Base-by-base conservation (phyloP, 129 eudicot genomes). In the Lonicera japonica region DNA sequence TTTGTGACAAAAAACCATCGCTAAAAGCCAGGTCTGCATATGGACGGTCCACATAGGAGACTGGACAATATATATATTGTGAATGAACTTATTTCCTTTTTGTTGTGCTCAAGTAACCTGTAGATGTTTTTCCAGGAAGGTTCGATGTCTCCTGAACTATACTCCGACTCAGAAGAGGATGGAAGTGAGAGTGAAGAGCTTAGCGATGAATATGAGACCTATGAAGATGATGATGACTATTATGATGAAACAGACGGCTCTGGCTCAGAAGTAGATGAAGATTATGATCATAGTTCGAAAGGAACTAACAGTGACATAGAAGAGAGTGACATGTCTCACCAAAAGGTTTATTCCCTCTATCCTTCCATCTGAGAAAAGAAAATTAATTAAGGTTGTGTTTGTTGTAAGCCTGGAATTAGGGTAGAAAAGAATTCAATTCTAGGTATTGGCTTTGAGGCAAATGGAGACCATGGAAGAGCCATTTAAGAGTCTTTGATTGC, bases 111-210 rank as follows among this genome's bases (percentile, higher is more conserved):
- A 21, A 25, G 19, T 50, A 16, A 34, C 61, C 19, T 12, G 38
- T 23, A 10, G 21, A 14, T 17, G 15, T 13, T 22, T 70, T 73
- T 78, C 58, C 94, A 91, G 98, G 98, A 84, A 66, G 88, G 92
- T 48, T 77, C 88, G 24, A 63, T 66, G 60, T 43, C 80, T 50
- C 72, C 85, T 60, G 99, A 77, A 60, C 72, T 82, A 19, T 92
- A 88, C 63, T 73, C 96, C 0, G 96, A 92, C 54, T 80, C 96
- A 38, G 95, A 92, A 29, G 96, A 81, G 65, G 85, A 85, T 78
- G 95, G 87, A 66, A 85, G 78, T 78, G 95, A 83, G 79, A 85
- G 86, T 63, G 97, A 78, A 66, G 95, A 86, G 72, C 78, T 79
- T 58, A 79, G 79, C 58, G 96, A 87, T 18, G 83, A 83, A 21